phyloP scores from a whole-genome alignment of 2,329 filamentous ascomycete genomes.

The Tolypocladium tropicale region DNA sequence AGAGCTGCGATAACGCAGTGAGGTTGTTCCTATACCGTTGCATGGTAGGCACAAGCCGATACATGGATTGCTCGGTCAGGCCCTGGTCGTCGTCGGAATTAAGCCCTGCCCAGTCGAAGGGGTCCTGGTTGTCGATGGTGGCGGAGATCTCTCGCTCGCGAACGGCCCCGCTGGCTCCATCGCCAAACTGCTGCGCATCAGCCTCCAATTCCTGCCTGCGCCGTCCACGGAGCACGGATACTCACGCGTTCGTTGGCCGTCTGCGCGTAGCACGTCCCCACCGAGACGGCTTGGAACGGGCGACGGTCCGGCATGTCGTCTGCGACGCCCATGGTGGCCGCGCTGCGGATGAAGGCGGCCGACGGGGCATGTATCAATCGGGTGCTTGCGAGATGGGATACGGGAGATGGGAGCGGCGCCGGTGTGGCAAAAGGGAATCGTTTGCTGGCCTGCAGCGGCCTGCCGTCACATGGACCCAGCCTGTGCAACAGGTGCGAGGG shows the following conservation, averaged over 20 bases:
- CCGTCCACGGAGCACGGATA: neutral
- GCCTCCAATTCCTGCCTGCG: neutral
- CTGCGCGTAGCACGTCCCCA: constrained; percentile 27
- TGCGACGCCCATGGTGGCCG: constrained; percentile 7
- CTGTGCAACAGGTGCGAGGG: neutral
- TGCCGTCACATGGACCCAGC: neutral
- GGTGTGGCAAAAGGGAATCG: neutral
- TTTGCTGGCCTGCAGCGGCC: neutral
- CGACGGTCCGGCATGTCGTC: neutral
- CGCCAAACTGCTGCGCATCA: constrained; percentile 21
- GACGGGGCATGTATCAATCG: constrained; percentile 4
- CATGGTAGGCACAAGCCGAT: constrained; percentile 19
- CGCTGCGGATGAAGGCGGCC: neutral
- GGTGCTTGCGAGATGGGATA: neutral
- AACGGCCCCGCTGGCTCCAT: constrained; percentile 20
- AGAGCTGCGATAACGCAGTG: constrained; percentile 45
- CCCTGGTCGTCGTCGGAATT: constrained; percentile 13
- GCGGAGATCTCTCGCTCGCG: constrained; percentile 21
- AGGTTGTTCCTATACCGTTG: constrained; percentile 42
- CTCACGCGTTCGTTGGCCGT: constrained; percentile 26
- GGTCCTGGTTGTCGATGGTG: constrained; percentile 8
- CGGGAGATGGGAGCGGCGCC: neutral
- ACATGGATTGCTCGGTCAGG: constrained; percentile 13
- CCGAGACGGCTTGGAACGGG: constrained; percentile 14
- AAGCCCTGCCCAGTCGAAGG: constrained; percentile 18